Evolutionary conservation across 805 yeast species (phyloP).

Genomic region (Candida michaelii): DNA sequence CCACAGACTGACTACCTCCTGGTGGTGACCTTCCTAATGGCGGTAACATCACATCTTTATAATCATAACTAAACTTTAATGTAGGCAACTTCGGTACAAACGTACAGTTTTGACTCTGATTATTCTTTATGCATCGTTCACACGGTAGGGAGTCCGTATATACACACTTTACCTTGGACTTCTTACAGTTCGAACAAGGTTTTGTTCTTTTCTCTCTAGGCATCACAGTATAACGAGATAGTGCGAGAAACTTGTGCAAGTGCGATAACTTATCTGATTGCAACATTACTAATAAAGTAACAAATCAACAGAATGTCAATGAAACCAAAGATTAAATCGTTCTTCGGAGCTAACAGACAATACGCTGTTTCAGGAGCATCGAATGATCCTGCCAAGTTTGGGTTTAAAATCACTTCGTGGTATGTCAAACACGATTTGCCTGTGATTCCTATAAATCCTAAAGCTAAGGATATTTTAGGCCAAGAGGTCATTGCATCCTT

Average conservation of each 20-base stretch:
- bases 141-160: constrained; percentile 52
- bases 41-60: constrained; percentile 15
- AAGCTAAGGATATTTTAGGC: constrained; percentile 46
- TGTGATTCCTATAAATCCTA: constrained; percentile 68
- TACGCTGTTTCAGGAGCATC: constrained; percentile 77
- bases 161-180: constrained; percentile 61
- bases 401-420: constrained; percentile 70
- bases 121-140: constrained; percentile 52
- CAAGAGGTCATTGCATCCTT: constrained; percentile 37
- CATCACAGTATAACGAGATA: no score
- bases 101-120: constrained; percentile 48
- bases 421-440: constrained; percentile 55
- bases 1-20: no score
- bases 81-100: constrained; percentile 56
- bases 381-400: constrained; percentile 60
- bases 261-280: no score
- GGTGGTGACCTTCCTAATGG: constrained; percentile 11
- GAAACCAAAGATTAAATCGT: constrained; percentile 38
- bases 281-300: background rate
- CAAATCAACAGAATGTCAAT: constrained; percentile 30
- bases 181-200: constrained; percentile 65
- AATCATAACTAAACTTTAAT: constrained; percentile 20
- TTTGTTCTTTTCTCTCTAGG: constrained; percentile 46
- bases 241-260: no score
- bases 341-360: constrained; percentile 52